A percentile compares a stretch with the other conserved stretches of the same genome.
Conservation (phyloP, 129 eudicot species). For the Arctium minus region DNA sequence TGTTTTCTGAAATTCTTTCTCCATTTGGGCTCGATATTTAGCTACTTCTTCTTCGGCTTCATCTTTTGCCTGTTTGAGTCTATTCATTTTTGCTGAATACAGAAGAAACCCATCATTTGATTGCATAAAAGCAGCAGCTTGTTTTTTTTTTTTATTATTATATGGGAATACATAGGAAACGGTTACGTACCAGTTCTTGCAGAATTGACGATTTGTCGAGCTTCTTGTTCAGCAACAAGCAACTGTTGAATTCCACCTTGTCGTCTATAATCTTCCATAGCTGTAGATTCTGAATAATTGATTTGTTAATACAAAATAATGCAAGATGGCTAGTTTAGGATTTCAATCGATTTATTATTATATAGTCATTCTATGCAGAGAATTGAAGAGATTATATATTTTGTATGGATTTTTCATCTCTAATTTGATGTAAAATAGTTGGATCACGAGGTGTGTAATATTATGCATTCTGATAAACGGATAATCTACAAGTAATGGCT, state of each 20-base stretch:
- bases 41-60: conserved; percentile 89
- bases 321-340: neutral
- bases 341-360: neutral
- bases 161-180: neutral
- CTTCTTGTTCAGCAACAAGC: conserved; percentile 47
- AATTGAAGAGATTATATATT: neutral
- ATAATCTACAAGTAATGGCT: too few relatives aligned
- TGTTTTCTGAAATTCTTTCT: conserved; percentile 68
- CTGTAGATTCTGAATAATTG: neutral
- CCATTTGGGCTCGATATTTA: conserved; percentile 77
- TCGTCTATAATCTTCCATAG: conserved; percentile 38
- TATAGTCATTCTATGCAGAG: neutral
- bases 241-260: conserved; percentile 47
- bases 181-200: conserved; percentile 35
- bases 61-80: conserved; percentile 77
- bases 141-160: neutral
- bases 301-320: neutral
- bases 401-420: neutral
- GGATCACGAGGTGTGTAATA: too few relatives aligned
- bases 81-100: conserved; percentile 60
- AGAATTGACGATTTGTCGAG: conserved; percentile 35
- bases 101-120: neutral
- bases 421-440: too few relatives aligned
- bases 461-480: too few relatives aligned
- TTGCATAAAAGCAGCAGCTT: neutral